Conservation (phyloP, 2,329 filamentous ascomycete species). For the Zasmidium angulare region DNA sequence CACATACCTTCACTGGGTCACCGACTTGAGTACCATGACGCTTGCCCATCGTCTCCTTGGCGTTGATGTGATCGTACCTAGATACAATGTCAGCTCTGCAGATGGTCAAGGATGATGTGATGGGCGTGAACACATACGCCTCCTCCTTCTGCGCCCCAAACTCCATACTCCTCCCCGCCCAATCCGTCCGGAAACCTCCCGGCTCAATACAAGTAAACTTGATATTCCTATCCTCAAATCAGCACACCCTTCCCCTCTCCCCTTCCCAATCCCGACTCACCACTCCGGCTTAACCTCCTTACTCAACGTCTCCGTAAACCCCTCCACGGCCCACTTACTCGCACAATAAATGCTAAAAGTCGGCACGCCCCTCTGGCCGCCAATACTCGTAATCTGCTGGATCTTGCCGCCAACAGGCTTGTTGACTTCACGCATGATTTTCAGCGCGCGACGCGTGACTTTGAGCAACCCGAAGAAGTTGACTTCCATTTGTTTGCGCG, state of each 20-base stretch:
- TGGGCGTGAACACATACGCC: conserved; percentile 44
- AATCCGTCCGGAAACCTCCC: conserved; percentile 49
- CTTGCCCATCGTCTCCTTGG: conserved; percentile 41
- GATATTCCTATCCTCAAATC: conserved; percentile 33
- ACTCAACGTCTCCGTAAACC: conserved; percentile 46
- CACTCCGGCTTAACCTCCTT: conserved; percentile 48
- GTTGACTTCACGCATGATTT: conserved; percentile 47
- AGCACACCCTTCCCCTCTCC: background rate
- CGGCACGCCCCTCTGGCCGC: conserved; percentile 45
- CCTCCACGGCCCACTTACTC: conserved; percentile 50
- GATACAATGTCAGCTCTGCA: conserved; percentile 22
- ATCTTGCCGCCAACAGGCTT: conserved; percentile 52
- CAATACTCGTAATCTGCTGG: conserved; percentile 57
- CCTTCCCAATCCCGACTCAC: conserved; percentile 12
- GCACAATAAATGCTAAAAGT: conserved; percentile 43
- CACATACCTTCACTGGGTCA: conserved; percentile 55
- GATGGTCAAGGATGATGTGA: conserved; percentile 26
- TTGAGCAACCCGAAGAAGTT: conserved; percentile 61
- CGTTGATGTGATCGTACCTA: conserved; percentile 47
- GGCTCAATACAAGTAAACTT: conserved; percentile 48
- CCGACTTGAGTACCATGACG: conserved; percentile 49
- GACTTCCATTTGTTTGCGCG: conserved; percentile 56
- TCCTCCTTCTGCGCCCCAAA: conserved; percentile 46
- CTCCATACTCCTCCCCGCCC: conserved; percentile 47
- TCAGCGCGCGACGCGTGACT: conserved; percentile 50